Conservation (phyloP, 768 basidiomycete species). For the Lactifluus echinatus region DNA sequence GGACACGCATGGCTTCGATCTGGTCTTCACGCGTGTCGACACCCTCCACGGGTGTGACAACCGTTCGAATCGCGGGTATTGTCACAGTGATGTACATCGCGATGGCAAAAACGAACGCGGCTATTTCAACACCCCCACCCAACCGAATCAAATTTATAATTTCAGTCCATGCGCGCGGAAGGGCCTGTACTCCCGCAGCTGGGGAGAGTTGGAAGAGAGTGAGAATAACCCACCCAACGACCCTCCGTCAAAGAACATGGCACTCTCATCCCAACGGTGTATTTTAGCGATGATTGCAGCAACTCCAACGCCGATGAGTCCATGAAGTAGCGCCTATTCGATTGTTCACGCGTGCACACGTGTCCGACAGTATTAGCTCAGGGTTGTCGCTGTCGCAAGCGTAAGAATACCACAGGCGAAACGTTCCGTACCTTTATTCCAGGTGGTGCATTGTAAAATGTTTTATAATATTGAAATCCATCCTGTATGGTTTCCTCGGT, state of each 20-base stretch:
- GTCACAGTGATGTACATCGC: slow-evolving; percentile 79
- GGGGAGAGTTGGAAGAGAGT: not conserved
- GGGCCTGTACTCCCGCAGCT: not conserved
- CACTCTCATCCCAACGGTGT: slow-evolving; percentile 84
- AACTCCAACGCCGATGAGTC: slow-evolving; percentile 71
- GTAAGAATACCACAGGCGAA: not conserved
- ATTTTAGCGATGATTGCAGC: slow-evolving; percentile 71
- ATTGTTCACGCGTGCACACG: not conserved
- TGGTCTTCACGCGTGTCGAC: slow-evolving; percentile 57
- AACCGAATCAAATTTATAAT: not conserved
- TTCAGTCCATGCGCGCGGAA: not conserved
- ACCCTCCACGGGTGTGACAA: slow-evolving; percentile 47
- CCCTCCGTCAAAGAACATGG: slow-evolving; percentile 91
- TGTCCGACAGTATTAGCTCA: not conserved
- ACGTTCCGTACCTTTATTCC: slow-evolving; percentile 73
- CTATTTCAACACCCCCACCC: slow-evolving; percentile 35
- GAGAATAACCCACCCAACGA: slow-evolving; percentile 56
- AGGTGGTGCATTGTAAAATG: slow-evolving; percentile 87
- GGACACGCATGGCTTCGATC: slow-evolving; percentile 68
- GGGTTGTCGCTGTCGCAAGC: not conserved
- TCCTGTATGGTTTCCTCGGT: slow-evolving; percentile 60
- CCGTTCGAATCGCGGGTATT: slow-evolving; percentile 67
- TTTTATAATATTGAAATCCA: slow-evolving; percentile 84
- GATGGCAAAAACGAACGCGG: slow-evolving; percentile 63
- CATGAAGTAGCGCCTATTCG: slow-evolving; percentile 74